A percentile compares a stretch with the other conserved stretches of the same genome.
Evolutionary conservation across 768 basidiomycete genomes (phyloP).

Genomic region (Cytidiella melzeri): DNA sequence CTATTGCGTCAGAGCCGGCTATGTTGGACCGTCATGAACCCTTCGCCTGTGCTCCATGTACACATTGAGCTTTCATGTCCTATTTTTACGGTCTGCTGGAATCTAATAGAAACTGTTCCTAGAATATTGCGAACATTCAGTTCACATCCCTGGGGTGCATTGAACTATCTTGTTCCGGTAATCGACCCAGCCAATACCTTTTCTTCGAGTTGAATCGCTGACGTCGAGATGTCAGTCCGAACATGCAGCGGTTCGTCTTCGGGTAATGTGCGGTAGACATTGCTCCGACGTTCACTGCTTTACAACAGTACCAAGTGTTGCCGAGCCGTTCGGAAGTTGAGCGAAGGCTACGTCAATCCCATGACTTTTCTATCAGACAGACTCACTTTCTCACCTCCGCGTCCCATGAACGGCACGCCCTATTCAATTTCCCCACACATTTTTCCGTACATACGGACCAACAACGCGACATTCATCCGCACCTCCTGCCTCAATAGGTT

Average conservation of each 20-base stretch:
- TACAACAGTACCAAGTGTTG: neutral
- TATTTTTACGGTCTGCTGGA: neutral
- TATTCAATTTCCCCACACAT: conserved; percentile 5
- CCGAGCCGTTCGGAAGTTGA: no score
- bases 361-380: neutral
- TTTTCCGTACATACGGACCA: neutral
- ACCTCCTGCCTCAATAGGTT: neutral
- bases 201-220: neutral
- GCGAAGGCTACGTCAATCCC: no score
- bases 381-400: neutral
- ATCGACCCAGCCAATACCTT: neutral
- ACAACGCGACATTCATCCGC: neutral
- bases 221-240: neutral
- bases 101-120: conserved; percentile 5
- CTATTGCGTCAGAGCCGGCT: neutral
- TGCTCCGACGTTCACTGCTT: neutral
- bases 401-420: conserved; percentile 2
- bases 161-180: neutral
- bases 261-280: conserved; percentile 8
- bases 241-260: conserved; percentile 6
- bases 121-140: neutral
- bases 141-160: neutral
- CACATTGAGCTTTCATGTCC: conserved; percentile 2
- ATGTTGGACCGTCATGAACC: neutral
- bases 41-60: neutral